A percentile compares a stretch with the other conserved stretches of the same genome.
These are phyloP conservation scores for Lepiota brunneoincarnata DNA, from an alignment of 768 basidiomycete genomes.

Conservation along the genomic window DNA sequence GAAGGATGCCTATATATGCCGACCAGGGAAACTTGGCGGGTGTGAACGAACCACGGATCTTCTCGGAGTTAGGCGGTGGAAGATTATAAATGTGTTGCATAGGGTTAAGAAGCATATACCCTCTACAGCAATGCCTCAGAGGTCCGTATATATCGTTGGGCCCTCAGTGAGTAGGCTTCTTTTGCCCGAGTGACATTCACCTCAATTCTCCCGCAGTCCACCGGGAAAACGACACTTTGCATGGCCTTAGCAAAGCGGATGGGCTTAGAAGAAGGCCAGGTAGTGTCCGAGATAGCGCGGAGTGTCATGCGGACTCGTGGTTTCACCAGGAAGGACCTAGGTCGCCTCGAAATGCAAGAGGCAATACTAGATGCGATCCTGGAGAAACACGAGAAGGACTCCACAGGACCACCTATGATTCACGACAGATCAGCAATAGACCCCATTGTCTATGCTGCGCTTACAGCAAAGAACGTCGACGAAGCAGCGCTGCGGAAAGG, in stretches of 20 bases:
- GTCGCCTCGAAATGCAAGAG: constrained; percentile 55
- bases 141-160: constrained; percentile 44
- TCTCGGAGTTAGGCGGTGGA: constrained; percentile 3
- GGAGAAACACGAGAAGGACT: constrained; percentile 35
- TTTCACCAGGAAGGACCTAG: constrained; percentile 50
- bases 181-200: background rate
- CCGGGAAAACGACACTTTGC: constrained; percentile 72
- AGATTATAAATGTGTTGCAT: background rate
- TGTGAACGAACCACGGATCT: constrained; percentile 9
- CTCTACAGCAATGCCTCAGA: constrained; percentile 16
- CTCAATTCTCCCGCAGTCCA: constrained; percentile 34
- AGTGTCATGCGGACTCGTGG: constrained; percentile 51
- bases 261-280: constrained; percentile 32
- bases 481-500: constrained; percentile 33
- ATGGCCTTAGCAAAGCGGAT: constrained; percentile 44
- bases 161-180: constrained; percentile 39
- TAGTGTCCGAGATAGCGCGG: constrained; percentile 62
- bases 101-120: background rate
- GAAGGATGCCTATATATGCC: background rate
- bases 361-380: constrained; percentile 61
- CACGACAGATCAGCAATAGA: constrained; percentile 66
- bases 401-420: constrained; percentile 20
- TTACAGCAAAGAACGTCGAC: constrained; percentile 37
- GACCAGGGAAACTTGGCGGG: constrained; percentile 6
- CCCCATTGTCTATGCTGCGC: constrained; percentile 57